Evolutionary conservation across 1,284 basidiomycete species (phyloP).

Genomic region (Xerocomus amazonicus): DNA sequence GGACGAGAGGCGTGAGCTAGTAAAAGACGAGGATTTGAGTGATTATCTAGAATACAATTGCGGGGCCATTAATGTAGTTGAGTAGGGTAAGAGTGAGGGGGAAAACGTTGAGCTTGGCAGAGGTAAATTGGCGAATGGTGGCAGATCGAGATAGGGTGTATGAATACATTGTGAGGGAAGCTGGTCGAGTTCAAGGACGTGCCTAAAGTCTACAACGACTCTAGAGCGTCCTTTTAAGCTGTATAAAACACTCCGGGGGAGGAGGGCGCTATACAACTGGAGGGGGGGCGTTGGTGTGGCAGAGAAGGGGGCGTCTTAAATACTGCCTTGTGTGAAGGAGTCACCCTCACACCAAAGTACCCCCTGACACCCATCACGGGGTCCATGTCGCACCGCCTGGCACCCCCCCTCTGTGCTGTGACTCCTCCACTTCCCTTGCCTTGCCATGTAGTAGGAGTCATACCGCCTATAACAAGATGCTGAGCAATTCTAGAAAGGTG

Average conservation of each 20-base stretch:
- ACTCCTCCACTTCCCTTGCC: too few species aligned
- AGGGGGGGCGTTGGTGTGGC: constrained; percentile 1
- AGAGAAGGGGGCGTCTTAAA: not conserved
- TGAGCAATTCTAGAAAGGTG: too few species aligned
- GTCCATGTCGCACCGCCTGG: too few species aligned
- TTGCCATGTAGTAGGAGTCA: too few species aligned
- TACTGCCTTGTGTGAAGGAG: constrained; percentile 16
- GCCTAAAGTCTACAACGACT: constrained; percentile 32
- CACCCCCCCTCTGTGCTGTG: too few species aligned
- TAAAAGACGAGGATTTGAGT: constrained; percentile 17
- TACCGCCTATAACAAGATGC: too few species aligned
- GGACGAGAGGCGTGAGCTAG: constrained; percentile 14
- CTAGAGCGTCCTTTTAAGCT: constrained; percentile 27
- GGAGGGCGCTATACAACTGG: constrained; percentile 25
- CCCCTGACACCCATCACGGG: too few species aligned
- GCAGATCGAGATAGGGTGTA: constrained; percentile 24
- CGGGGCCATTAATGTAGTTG: constrained; percentile 33
- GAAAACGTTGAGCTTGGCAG: constrained; percentile 16
- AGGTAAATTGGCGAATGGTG: constrained; percentile 23
- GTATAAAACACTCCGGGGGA: constrained; percentile 25
- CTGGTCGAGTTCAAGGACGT: constrained; percentile 17
- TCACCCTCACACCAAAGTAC: constrained; percentile 11
- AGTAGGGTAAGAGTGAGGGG: constrained; percentile 14
- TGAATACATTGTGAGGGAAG: constrained; percentile 38
- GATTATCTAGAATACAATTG: constrained; percentile 37